Percentiles rank a stretch among this genome's conserved stretches.
Conservation (phyloP, 2,329 filamentous ascomycete genomes). For the Stemphylium beticola region DNA sequence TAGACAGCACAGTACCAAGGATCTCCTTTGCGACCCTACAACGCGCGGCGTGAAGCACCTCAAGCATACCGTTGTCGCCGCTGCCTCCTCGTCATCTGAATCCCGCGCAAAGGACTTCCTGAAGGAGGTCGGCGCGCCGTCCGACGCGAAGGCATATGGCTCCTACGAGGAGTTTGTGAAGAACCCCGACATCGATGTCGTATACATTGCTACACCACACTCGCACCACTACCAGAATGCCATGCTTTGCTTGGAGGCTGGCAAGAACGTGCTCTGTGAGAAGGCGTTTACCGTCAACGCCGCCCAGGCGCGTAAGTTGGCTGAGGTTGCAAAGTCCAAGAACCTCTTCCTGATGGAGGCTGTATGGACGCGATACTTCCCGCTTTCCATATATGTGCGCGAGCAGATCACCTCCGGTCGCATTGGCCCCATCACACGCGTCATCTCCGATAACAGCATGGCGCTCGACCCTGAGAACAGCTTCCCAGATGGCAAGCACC, state of each 20-base stretch:
- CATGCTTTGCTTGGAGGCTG: slow-evolving; percentile 80
- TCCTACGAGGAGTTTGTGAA: slow-evolving; percentile 82
- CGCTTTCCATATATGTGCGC: slow-evolving; percentile 76
- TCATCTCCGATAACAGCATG: slow-evolving; percentile 65
- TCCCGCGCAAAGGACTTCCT: slow-evolving; percentile 76
- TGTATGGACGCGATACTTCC: slow-evolving; percentile 90
- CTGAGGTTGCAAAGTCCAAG: slow-evolving; percentile 74
- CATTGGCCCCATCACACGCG: slow-evolving; percentile 63
- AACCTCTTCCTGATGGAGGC: slow-evolving; percentile 61
- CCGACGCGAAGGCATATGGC: slow-evolving; percentile 73
- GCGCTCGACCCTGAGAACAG: slow-evolving; percentile 66
- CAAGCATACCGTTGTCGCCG: slow-evolving; percentile 77
- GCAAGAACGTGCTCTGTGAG: slow-evolving; percentile 89
- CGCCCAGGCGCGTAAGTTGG: slow-evolving; percentile 73
- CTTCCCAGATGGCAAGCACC: slow-evolving; percentile 60
- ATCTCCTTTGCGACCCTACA: slow-evolving; percentile 76
- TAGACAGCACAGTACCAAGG: slow-evolving; percentile 61
- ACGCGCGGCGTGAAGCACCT: slow-evolving; percentile 74
- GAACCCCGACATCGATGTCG: slow-evolving; percentile 79
- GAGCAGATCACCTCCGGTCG: slow-evolving; percentile 65
- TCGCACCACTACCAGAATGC: slow-evolving; percentile 92
- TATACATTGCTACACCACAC: slow-evolving; percentile 90
- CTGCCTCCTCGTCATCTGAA: slow-evolving; percentile 77
- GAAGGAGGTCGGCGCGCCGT: slow-evolving; percentile 70
- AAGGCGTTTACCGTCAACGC: slow-evolving; percentile 89